Percentiles rank a stretch among this genome's conserved stretches.
These are phyloP conservation scores for Spathaspora jeffriesii DNA, from an alignment of 1,139 yeast genomes.

Conservation along the genomic window DNA sequence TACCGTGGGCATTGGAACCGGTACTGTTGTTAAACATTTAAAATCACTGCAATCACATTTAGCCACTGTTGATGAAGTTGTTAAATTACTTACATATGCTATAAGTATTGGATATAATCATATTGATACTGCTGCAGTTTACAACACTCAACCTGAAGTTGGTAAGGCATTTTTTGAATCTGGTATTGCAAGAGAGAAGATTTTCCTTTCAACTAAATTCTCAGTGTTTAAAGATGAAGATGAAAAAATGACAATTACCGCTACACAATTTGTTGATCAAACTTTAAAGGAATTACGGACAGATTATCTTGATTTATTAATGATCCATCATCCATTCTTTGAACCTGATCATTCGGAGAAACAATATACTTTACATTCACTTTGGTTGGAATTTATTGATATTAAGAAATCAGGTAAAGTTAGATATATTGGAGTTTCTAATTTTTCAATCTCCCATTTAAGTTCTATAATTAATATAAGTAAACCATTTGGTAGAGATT, in stretches of 20 bases:
- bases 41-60: slow-evolving; percentile 37
- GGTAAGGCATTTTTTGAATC: slow-evolving; percentile 50
- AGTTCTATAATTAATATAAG: slow-evolving; percentile 22
- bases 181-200: slow-evolving; percentile 45
- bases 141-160: slow-evolving; percentile 65
- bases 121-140: slow-evolving; percentile 63
- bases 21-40: slow-evolving; percentile 59
- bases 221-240: slow-evolving; percentile 38
- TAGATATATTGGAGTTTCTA: slow-evolving; percentile 42
- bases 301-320: slow-evolving; percentile 67
- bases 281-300: slow-evolving; percentile 37
- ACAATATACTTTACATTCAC: slow-evolving; percentile 20
- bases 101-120: slow-evolving; percentile 51
- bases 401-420: slow-evolving; percentile 38
- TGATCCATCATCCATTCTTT: slow-evolving; percentile 62
- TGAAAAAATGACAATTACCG: slow-evolving; percentile 35
- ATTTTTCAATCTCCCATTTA: slow-evolving; percentile 29
- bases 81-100: slow-evolving; percentile 46
- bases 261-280: slow-evolving; percentile 42
- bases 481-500: slow-evolving; percentile 30
- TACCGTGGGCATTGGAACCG: slow-evolving; percentile 57
- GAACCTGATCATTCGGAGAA: slow-evolving; percentile 8
- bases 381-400: slow-evolving; percentile 39
- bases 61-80: slow-evolving; percentile 30
- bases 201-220: slow-evolving; percentile 60